Evolutionary conservation across 352 stramenopile genomes (phyloP).

Genomic region (Phytopythium ostracodes): DNA sequence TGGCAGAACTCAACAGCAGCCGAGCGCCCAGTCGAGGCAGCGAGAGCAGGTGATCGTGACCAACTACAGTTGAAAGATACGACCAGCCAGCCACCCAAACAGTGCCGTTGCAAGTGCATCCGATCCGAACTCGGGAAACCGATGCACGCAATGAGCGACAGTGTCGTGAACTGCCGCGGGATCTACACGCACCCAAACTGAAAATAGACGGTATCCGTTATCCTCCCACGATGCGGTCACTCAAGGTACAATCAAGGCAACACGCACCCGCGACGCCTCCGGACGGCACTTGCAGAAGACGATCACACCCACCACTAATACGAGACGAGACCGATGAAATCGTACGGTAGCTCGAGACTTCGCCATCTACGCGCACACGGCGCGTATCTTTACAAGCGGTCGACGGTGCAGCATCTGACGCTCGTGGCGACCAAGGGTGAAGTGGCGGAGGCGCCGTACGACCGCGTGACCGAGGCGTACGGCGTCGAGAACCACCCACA

Average conservation of each 20-base stretch:
- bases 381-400: conserved; percentile 62
- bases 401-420: conserved; percentile 51
- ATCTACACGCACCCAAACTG: background rate
- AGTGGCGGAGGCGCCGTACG: conserved; percentile 46
- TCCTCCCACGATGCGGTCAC: background rate
- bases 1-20: background rate
- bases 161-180: no score
- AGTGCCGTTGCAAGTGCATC: background rate
- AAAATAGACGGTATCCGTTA: background rate
- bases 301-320: background rate
- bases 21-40: background rate
- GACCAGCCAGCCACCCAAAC: background rate
- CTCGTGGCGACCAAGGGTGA: conserved; percentile 49
- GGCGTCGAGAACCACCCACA: conserved; percentile 68
- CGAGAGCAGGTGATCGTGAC: conserved; percentile 1
- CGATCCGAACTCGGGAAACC: background rate
- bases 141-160: no score
- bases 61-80: background rate
- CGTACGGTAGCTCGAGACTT: conserved; percentile 17
- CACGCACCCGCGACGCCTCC: background rate
- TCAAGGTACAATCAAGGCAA: background rate
- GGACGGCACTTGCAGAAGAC: background rate
- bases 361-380: conserved; percentile 54
- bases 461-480: conserved; percentile 64
- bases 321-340: background rate